A percentile compares a stretch with the other conserved stretches of the same genome.
Conservation (phyloP, 2,329 filamentous ascomycete species). For the Alternaria tenuissima region DNA sequence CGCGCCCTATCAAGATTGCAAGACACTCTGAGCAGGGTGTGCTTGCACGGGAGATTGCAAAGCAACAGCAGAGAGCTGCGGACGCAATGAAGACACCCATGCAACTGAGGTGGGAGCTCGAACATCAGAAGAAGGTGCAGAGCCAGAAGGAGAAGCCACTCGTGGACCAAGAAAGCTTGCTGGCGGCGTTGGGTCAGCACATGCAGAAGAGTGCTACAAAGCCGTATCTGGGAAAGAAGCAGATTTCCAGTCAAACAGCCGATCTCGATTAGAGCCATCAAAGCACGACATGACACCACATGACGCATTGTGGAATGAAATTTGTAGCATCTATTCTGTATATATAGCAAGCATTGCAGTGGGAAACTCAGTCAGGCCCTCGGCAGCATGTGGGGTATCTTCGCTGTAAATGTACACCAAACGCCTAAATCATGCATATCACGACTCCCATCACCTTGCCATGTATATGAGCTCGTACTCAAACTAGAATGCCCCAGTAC, state of each 20-base stretch:
- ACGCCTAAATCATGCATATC: slow-evolving; percentile 10
- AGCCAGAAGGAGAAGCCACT: slow-evolving; percentile 27
- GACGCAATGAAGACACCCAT: slow-evolving; percentile 47
- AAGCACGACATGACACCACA: neutral
- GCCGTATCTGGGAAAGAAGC: slow-evolving; percentile 21
- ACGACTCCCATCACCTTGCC: neutral
- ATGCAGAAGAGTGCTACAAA: slow-evolving; percentile 43
- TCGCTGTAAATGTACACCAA: slow-evolving; percentile 16
- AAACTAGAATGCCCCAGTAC: slow-evolving; percentile 55
- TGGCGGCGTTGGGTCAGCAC: slow-evolving; percentile 54
- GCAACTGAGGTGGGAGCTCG: slow-evolving; percentile 45
- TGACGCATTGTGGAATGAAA: slow-evolving; percentile 1
- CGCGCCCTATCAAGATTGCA: slow-evolving; percentile 18
- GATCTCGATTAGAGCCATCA: slow-evolving; percentile 22
- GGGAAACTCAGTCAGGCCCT: slow-evolving; percentile 5
- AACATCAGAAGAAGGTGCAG: slow-evolving; percentile 35
- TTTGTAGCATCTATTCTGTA: slow-evolving; percentile 34
- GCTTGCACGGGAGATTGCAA: slow-evolving; percentile 40
- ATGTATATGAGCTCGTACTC: neutral
- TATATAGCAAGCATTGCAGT: slow-evolving; percentile 23
- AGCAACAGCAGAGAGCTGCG: slow-evolving; percentile 25
- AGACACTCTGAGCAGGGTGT: slow-evolving; percentile 9
- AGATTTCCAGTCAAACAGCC: slow-evolving; percentile 10
- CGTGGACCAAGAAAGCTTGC: slow-evolving; percentile 46
- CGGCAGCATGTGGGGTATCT: slow-evolving; percentile 17